Evolutionary conservation across 768 basidiomycete genomes (phyloP).

Genomic region (Calocybe gangraenosa): DNA sequence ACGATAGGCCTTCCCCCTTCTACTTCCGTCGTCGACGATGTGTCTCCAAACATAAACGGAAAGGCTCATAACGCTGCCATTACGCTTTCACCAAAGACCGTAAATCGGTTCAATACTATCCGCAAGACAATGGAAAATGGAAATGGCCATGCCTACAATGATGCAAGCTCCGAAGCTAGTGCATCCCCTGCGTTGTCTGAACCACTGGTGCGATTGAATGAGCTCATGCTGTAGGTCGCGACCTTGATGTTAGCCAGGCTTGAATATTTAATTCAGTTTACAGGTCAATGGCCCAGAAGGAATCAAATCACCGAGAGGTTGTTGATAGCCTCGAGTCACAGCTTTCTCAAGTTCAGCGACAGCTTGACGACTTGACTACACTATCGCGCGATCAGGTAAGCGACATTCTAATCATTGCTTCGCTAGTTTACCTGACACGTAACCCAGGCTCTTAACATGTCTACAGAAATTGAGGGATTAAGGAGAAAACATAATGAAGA

Average conservation of each 20-base stretch:
- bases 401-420: slow-evolving; percentile 10
- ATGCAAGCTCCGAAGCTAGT: slow-evolving; percentile 32
- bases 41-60: slow-evolving; percentile 19
- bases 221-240: slow-evolving; percentile 80
- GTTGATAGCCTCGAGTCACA: slow-evolving; percentile 71
- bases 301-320: slow-evolving; percentile 79
- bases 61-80: slow-evolving; percentile 21
- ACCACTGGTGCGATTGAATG: slow-evolving; percentile 76
- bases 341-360: slow-evolving; percentile 64
- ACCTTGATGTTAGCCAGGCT: slow-evolving; percentile 1
- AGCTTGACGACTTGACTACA: slow-evolving; percentile 77
- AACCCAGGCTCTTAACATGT: slow-evolving; percentile 77
- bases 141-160: slow-evolving; percentile 30
- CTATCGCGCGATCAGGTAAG: slow-evolving; percentile 84
- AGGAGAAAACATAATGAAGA: slow-evolving; percentile 56
- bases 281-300: slow-evolving; percentile 98
- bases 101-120: slow-evolving; percentile 71
- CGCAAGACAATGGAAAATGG: slow-evolving; percentile 62
- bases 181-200: slow-evolving; percentile 41
- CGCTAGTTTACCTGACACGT: slow-evolving; percentile 3
- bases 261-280: slow-evolving; percentile 10
- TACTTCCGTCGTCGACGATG: slow-evolving; percentile 10
- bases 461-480: slow-evolving; percentile 76
- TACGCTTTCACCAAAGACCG: slow-evolving; percentile 65
- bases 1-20: slow-evolving; percentile 13